phyloP scores from a whole-genome alignment of 371 early-diverging fungal species.

The Syncephalastrum monosporum region DNA sequence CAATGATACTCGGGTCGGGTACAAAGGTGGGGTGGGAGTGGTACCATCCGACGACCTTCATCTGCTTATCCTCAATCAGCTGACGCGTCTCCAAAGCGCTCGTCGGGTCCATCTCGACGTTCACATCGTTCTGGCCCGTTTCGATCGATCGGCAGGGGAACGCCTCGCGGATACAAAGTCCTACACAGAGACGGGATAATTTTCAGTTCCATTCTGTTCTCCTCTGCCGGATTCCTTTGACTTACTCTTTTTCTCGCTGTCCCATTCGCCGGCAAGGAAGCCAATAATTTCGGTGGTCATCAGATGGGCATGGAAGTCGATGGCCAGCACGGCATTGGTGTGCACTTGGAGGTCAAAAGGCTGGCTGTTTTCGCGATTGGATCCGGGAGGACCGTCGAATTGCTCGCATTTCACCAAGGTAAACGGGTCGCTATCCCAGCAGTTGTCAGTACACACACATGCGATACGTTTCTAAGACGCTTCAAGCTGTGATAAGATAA shows the following conservation, averaged over 20 bases:
- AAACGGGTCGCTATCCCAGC: slow-evolving; percentile 60
- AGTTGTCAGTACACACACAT: too few species aligned
- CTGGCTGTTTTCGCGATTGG: slow-evolving; percentile 66
- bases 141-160: slow-evolving; percentile 76
- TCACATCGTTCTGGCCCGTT: slow-evolving; percentile 71
- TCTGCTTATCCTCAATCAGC: slow-evolving; percentile 64
- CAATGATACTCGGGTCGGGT: slow-evolving; percentile 41
- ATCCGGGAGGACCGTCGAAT: slow-evolving; percentile 70
- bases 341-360: slow-evolving; percentile 75
- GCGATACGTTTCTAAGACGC: too few species aligned
- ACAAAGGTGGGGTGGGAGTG: slow-evolving; percentile 45
- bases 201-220: not conserved
- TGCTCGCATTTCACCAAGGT: slow-evolving; percentile 82
- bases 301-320: slow-evolving; percentile 90
- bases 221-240: not conserved
- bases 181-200: slow-evolving; percentile 19
- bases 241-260: slow-evolving; percentile 44
- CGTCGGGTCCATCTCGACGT: slow-evolving; percentile 89
- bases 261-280: slow-evolving; percentile 81
- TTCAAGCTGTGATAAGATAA: too few species aligned
- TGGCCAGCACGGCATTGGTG: slow-evolving; percentile 74
- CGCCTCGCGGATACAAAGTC: slow-evolving; percentile 58
- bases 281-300: slow-evolving; percentile 88
- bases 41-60: slow-evolving; percentile 84
- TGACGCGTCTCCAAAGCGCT: slow-evolving; percentile 76